Base-by-base conservation (phyloP, 768 basidiomycete species). In the Pleurotus citrinopileatus region DNA sequence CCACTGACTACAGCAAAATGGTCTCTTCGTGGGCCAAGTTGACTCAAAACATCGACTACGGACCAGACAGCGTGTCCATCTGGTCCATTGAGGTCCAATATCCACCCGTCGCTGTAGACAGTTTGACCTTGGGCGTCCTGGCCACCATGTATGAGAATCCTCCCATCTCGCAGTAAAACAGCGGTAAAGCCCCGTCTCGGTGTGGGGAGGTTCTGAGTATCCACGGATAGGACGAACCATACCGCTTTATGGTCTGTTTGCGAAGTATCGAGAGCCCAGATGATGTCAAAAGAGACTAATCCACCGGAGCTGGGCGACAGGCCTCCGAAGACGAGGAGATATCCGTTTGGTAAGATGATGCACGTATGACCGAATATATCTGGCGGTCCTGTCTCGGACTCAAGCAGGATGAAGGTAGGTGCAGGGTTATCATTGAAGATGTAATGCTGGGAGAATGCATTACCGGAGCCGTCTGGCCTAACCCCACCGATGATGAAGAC, bases 401-500 rank as follows among this genome's bases (percentile, higher is more conserved):
- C 79, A 25, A 93, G 68, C 9, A 65, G 64, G 1, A 73, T 71
- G 67, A 93, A 94, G 4, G 60, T 68, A 15, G 83, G 77, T 9
- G 7, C n/a, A 26, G 42, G 23, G 20, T 4, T 44, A 17, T 5
- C 25, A 59, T 79, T 64, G 68, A 90, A 92, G 19, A 77, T 64
- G 60, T 83, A 91, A 53, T 87, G 79, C 42, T 88, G 83, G 4
- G 78, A 71, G 62, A 88, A 84, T 0, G 73, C 80, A 45, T 69
- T 72, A 1, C 75, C 75, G 7, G 92, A 94, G 10, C 83, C 90
- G 65, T 96, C 94, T n/a, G 82, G 82, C 61, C 78, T 84, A 68
- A 88, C 79, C 6, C 94, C 94, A 2, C 94, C 94, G 42, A 88
- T 76, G 29, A 95, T 75, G 69, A 79, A 91, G 9, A 91, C 73